A percentile compares a stretch with the other conserved stretches of the same genome.
Evolutionary conservation across 768 basidiomycete genomes (phyloP).

Genomic region (Inosperma sp.): DNA sequence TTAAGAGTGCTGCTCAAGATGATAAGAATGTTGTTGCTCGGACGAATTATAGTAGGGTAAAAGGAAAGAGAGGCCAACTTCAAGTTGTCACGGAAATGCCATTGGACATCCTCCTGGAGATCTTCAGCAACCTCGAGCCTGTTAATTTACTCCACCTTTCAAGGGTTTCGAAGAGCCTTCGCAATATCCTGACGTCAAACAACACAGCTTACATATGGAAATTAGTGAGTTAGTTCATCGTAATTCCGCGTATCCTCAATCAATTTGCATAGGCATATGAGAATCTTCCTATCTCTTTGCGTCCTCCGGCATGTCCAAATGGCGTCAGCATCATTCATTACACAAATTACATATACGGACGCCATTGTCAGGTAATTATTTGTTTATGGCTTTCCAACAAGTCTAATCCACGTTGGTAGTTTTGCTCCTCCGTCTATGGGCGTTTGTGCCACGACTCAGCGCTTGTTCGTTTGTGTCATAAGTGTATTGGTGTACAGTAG

Average conservation of each 20-base stretch:
- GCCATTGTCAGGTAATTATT: neutral
- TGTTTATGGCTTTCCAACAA: neutral
- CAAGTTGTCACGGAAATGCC: conserved; percentile 29
- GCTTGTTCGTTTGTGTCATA: neutral
- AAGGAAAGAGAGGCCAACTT: neutral
- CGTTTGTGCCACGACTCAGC: neutral
- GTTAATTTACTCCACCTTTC: conserved; percentile 39
- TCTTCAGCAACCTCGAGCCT: conserved; percentile 37
- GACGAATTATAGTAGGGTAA: neutral
- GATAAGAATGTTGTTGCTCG: neutral
- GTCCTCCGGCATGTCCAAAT: neutral
- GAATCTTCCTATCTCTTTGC: neutral
- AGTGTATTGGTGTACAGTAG: neutral
- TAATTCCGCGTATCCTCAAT: neutral
- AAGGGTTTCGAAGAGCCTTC: conserved; percentile 18
- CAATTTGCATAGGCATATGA: neutral
- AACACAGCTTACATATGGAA: neutral
- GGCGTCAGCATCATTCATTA: neutral
- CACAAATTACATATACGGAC: neutral
- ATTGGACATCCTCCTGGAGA: conserved; percentile 35
- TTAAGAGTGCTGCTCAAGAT: too few species aligned
- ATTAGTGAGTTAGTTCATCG: neutral
- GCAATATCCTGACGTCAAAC: neutral
- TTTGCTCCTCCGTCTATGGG: neutral
- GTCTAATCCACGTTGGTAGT: neutral